Evolutionary conservation across 768 basidiomycete species (phyloP).

Genomic region (Epithele typhae): DNA sequence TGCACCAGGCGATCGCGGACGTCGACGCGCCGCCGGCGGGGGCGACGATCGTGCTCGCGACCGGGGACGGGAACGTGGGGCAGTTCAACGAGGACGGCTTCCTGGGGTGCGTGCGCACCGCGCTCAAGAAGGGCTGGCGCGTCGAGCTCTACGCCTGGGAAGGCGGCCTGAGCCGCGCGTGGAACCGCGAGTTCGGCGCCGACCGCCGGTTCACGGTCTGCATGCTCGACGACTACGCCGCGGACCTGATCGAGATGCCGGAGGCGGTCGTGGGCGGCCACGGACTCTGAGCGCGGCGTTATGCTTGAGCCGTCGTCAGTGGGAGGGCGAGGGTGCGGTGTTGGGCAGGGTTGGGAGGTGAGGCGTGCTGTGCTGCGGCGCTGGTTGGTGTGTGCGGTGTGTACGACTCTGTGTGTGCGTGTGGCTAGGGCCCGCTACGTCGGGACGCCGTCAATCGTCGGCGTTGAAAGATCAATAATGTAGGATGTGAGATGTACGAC

Average conservation of each 20-base stretch:
- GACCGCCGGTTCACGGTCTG: slow-evolving; percentile 28
- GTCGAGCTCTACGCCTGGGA: slow-evolving; percentile 97
- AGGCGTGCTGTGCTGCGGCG: too few species aligned
- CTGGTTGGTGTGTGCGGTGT: too few species aligned
- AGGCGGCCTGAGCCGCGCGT: slow-evolving; percentile 72
- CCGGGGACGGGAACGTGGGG: slow-evolving; percentile 89
- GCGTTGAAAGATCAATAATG: too few species aligned
- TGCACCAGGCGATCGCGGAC: slow-evolving; percentile 79
- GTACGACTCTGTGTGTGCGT: too few species aligned
- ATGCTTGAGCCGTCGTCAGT: slow-evolving; percentile 15
- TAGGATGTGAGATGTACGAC: too few species aligned
- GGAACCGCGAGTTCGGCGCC: slow-evolving; percentile 67
- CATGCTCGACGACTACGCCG: slow-evolving; percentile 33
- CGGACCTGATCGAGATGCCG: slow-evolving; percentile 32
- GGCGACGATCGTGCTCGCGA: slow-evolving; percentile 85
- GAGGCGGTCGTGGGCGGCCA: slow-evolving; percentile 2
- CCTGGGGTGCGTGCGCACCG: slow-evolving; percentile 79
- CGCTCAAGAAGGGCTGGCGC: slow-evolving; percentile 85
- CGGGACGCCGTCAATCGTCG: too few species aligned
- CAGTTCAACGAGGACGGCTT: slow-evolving; percentile 95
- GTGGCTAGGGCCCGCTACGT: too few species aligned
- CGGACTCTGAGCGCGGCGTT: slow-evolving; percentile 10
- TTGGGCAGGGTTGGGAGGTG: too few species aligned
- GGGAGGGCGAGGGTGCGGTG: neutral
- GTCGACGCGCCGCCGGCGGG: slow-evolving; percentile 59